Conservation (phyloP, 2,329 filamentous ascomycete species). For the Trichoderma koningii region DNA sequence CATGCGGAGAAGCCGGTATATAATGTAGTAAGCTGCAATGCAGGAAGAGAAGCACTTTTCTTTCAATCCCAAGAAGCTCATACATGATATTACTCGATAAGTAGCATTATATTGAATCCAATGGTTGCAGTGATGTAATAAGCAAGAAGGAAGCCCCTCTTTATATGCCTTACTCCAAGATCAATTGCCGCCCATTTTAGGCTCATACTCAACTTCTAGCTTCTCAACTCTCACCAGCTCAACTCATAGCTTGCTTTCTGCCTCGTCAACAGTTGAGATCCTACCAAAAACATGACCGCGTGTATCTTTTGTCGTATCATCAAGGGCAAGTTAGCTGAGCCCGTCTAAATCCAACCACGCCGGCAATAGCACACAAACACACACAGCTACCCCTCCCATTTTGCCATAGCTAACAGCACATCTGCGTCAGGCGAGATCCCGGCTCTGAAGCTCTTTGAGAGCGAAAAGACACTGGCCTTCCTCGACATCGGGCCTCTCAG, state of each 20-base stretch:
- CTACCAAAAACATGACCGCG: slow-evolving; percentile 38
- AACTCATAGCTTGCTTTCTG: not conserved
- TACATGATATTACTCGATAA: slow-evolving; percentile 3
- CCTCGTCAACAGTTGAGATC: not conserved
- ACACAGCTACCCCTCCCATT: slow-evolving; percentile 6
- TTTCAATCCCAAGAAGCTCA: too few relatives aligned
- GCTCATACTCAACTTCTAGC: not conserved
- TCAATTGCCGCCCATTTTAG: not conserved
- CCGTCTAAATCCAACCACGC: not conserved
- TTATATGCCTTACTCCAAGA: not conserved
- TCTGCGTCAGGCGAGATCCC: slow-evolving; percentile 78
- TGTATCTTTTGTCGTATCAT: slow-evolving; percentile 99
- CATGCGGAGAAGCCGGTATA: not conserved
- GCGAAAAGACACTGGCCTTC: slow-evolving; percentile 89
- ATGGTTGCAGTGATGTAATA: slow-evolving; percentile 19
- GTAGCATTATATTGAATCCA: not conserved
- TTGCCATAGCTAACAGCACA: not conserved
- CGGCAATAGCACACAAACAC: not conserved
- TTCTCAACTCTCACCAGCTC: not conserved
- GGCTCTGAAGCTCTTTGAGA: slow-evolving; percentile 94
- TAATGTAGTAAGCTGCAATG: not conserved
- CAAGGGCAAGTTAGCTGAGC: slow-evolving; percentile 62
- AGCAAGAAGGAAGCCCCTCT: slow-evolving; percentile 8
- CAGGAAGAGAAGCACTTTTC: not conserved
- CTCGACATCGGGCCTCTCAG: slow-evolving; percentile 92